These are phyloP conservation scores for Mycena galericulata DNA, from an alignment of 768 basidiomycete genomes.

Conservation along the genomic window DNA sequence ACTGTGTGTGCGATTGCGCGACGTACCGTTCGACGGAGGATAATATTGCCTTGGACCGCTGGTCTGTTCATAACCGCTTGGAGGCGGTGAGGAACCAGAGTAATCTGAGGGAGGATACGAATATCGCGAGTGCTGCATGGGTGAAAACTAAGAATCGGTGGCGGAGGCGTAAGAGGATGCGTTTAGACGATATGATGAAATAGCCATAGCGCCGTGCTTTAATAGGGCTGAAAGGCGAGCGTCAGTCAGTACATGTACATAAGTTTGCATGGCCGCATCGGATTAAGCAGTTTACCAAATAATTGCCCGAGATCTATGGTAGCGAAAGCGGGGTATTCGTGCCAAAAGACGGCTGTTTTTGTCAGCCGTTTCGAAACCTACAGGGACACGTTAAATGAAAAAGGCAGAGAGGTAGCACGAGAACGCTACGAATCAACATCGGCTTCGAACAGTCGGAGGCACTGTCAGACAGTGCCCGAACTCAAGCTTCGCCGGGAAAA, in stretches of 20 bases:
- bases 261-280: slow-evolving; percentile 29
- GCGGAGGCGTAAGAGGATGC: slow-evolving; percentile 30
- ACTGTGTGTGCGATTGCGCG: neutral
- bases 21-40: slow-evolving; percentile 22
- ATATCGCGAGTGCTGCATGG: slow-evolving; percentile 11
- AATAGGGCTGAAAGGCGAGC: slow-evolving; percentile 22
- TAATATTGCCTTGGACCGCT: slow-evolving; percentile 10
- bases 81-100: slow-evolving; percentile 1
- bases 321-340: slow-evolving; percentile 23
- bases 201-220: slow-evolving; percentile 22
- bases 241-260: slow-evolving; percentile 33
- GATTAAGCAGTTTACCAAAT: slow-evolving; percentile 35
- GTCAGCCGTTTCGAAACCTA: slow-evolving; percentile 35
- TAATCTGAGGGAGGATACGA: slow-evolving; percentile 18
- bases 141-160: slow-evolving; percentile 18
- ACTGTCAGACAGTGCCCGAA: slow-evolving; percentile 16
- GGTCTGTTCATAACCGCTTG: slow-evolving; percentile 14
- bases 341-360: slow-evolving; percentile 34
- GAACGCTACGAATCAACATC: slow-evolving; percentile 18
- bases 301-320: slow-evolving; percentile 34
- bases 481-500: slow-evolving; percentile 28
- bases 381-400: slow-evolving; percentile 38
- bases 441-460: slow-evolving; percentile 24
- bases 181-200: slow-evolving; percentile 20
- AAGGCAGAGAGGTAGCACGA: slow-evolving; percentile 26